Base-by-base conservation (phyloP, 495 filamentous ascomycete species). In the Penicilliopsis zonata region DNA sequence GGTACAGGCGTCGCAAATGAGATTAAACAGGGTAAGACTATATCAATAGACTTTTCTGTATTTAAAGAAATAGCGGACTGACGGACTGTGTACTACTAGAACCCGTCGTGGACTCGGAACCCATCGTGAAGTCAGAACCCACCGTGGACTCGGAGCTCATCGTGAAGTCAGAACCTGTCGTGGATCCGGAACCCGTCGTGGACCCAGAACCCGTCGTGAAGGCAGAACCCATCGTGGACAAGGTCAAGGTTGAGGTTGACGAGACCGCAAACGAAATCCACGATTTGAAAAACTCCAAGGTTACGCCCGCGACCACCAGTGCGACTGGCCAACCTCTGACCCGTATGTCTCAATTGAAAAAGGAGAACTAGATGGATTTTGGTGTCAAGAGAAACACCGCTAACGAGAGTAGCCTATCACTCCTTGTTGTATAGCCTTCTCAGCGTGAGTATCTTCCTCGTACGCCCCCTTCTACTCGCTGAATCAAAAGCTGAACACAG, bases 401-500 rank as follows among this genome's bases (percentile, higher is more conserved):
- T n/a, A n/a, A n/a, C n/a, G n/a, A n/a, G 33, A 22, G 4, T 30
- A 73, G 70, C 87, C 60, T 99, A 95, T 59, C 90, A 96, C 62
- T 94, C 86, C 20, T 74, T 95, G 63, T 87, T 96, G 65, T 83
- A 83, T 48, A 83, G 82, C 55, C 70, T 99, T 33, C 57, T 99
- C 38, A 79, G 74, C 62, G 73, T 78, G 52, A 56, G 73, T 64
- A 29, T 23, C 19, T 10, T 4, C 26, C 5, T n/a, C 21, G 6
- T 24, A 7, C 21, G 7, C 21, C 19, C 33, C 74, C 69, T 32
- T 61, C 70, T 46, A 65, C 72, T 46, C 67, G 61, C 38, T 49
- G 59, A 67, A 55, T 42, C 53, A 44, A 12, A 13, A 9, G 17
- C 38, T 41, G 42, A 44, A 31, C 15, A 36, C 31, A 16, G 13